Evolutionary conservation across 805 yeast genomes (phyloP).

Genomic region (Candida ovalis): DNA sequence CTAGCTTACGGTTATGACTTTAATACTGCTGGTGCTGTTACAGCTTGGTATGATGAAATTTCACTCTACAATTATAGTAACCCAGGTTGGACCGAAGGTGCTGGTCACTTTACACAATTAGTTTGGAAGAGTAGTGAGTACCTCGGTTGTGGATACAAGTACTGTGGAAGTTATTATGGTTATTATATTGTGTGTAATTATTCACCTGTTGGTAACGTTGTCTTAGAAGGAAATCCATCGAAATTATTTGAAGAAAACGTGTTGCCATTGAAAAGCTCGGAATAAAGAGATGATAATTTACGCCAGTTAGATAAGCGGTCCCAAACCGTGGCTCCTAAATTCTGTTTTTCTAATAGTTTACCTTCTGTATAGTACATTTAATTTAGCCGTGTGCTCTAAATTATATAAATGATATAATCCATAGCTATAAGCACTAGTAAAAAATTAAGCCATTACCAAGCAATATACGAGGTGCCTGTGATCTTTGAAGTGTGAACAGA

Average conservation of each 20-base stretch:
- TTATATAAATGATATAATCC: too few species aligned
- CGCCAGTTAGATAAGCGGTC: too few species aligned
- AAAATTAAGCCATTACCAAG: too few species aligned
- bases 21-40: conserved; percentile 49
- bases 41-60: conserved; percentile 76
- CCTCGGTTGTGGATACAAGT: conserved; percentile 70
- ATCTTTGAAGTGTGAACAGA: too few species aligned
- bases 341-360: too few species aligned
- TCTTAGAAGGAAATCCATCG: conserved; percentile 36
- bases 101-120: conserved; percentile 82
- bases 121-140: conserved; percentile 63
- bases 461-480: too few species aligned
- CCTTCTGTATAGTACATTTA: too few species aligned
- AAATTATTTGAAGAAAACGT: conserved; percentile 33
- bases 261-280: conserved; percentile 15
- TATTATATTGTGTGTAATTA: conserved; percentile 73
- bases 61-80: conserved; percentile 45
- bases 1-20: conserved; percentile 67
- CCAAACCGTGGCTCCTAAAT: too few species aligned
- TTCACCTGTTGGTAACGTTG: conserved; percentile 67
- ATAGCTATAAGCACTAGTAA: too few species aligned
- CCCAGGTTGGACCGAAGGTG: conserved; percentile 42
- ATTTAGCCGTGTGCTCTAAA: too few species aligned
- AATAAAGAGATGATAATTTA: too few species aligned
- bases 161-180: conserved; percentile 44